A percentile compares a stretch with the other conserved stretches of the same genome.
These are phyloP conservation scores for Rhododendron vialii DNA, from an alignment of 148 eudicot species.

Conservation along the genomic window DNA sequence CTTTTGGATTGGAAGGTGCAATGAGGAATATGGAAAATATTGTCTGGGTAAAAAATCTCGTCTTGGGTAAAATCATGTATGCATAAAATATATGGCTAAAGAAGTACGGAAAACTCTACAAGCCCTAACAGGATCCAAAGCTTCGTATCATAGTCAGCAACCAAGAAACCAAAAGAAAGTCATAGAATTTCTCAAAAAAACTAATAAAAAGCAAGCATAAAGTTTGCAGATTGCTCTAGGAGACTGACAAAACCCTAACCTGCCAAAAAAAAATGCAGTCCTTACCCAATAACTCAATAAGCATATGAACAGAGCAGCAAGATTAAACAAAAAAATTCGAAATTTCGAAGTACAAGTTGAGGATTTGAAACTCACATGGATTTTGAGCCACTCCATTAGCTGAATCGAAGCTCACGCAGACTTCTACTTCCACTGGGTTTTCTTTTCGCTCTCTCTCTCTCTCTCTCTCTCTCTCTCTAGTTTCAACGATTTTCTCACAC, in stretches of 20 bases:
- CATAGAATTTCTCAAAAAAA: neutral
- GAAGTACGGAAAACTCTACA: neutral
- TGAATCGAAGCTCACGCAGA: slow-evolving; percentile 8
- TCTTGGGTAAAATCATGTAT: neutral
- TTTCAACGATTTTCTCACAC: slow-evolving; percentile 6
- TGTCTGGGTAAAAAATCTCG: neutral
- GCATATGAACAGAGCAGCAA: neutral
- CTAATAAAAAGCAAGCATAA: neutral
- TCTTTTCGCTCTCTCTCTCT: neutral
- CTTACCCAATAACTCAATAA: neutral
- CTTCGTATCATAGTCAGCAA: neutral
- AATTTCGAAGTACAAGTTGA: neutral
- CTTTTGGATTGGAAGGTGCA: neutral
- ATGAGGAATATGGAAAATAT: neutral
- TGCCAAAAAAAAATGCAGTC: slow-evolving; percentile 12
- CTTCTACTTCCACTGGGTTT: slow-evolving; percentile 5
- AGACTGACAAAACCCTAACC: slow-evolving; percentile 34
- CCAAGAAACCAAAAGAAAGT: neutral
- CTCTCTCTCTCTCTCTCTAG: neutral
- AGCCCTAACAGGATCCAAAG: slow-evolving; percentile 8
- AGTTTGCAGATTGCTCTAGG: neutral
- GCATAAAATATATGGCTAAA: neutral
- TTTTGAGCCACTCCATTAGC: neutral
- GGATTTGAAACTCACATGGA: slow-evolving; percentile 28
- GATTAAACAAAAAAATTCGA: neutral